Conservation (phyloP, 371 early-diverging fungal genomes). For the Furculomyces boomerangus region DNA sequence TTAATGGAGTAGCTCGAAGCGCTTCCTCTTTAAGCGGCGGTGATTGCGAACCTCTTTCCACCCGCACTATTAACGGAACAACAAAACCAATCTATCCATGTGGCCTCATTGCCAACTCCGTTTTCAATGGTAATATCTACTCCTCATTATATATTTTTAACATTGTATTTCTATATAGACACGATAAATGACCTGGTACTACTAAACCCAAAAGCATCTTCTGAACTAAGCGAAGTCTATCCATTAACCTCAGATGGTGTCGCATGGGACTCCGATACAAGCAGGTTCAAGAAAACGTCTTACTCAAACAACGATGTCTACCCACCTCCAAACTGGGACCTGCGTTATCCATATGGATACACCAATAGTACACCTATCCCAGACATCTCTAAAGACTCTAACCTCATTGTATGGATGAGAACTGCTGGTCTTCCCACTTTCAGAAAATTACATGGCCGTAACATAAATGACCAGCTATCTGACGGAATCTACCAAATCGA, state of each 20-base stretch:
- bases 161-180: background rate
- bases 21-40: conserved; percentile 18
- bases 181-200: conserved; percentile 28
- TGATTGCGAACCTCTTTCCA: conserved; percentile 32
- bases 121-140: conserved; percentile 52
- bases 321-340: conserved; percentile 65
- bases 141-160: background rate
- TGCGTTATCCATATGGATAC: conserved; percentile 41
- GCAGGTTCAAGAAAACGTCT: conserved; percentile 40
- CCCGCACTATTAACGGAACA: conserved; percentile 11
- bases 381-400: conserved; percentile 46
- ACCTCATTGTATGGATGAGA: conserved; percentile 98
- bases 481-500: conserved; percentile 43
- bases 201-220: conserved; percentile 26
- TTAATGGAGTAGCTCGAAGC: conserved; percentile 44
- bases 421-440: conserved; percentile 90
- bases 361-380: conserved; percentile 41
- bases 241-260: conserved; percentile 43
- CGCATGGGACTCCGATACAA: conserved; percentile 75
- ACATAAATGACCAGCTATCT: conserved; percentile 30
- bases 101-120: conserved; percentile 94
- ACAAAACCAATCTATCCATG: conserved; percentile 78
- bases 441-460: conserved; percentile 85
- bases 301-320: conserved; percentile 32
- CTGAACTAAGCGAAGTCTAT: conserved; percentile 21